A percentile compares a stretch with the other conserved stretches of the same genome.
These are phyloP conservation scores for Penicillium sp. DNA, from an alignment of 2,329 filamentous ascomycete species.

Conservation along the genomic window DNA sequence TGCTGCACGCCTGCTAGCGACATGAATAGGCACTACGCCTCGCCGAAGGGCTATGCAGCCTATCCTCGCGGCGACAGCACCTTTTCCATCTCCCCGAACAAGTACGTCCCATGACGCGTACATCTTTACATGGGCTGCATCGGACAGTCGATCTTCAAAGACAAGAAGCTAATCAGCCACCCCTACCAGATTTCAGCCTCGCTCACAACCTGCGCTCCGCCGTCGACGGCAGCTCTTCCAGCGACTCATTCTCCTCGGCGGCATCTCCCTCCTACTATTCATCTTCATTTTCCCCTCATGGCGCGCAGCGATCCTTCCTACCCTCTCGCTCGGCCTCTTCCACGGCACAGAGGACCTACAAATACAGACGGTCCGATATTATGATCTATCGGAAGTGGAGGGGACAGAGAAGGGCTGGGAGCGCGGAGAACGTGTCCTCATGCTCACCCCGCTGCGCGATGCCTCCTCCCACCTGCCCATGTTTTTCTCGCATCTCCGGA, in stretches of 20 bases:
- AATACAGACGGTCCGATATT: slow-evolving; percentile 94
- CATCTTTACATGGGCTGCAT: not conserved
- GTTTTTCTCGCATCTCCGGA: slow-evolving; percentile 97
- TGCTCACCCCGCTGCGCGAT: slow-evolving; percentile 92
- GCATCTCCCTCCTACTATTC: slow-evolving; percentile 59
- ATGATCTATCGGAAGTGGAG: slow-evolving; percentile 87
- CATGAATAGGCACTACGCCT: slow-evolving; percentile 80
- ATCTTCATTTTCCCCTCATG: slow-evolving; percentile 76
- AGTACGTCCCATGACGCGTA: slow-evolving; percentile 54
- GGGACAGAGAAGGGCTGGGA: slow-evolving; percentile 94
- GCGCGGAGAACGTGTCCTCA: slow-evolving; percentile 86
- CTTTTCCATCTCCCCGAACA: slow-evolving; percentile 85
- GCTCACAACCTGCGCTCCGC: slow-evolving; percentile 69
- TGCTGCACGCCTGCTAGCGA: slow-evolving; percentile 54
- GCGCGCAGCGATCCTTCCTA: slow-evolving; percentile 59
- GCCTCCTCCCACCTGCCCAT: slow-evolving; percentile 88
- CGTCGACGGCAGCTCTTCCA: slow-evolving; percentile 70
- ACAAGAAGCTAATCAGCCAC: not conserved
- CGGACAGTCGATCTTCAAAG: not conserved
- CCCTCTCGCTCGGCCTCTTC: slow-evolving; percentile 68
- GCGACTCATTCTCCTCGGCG: slow-evolving; percentile 60
- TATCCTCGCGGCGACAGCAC: slow-evolving; percentile 69
- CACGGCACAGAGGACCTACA: slow-evolving; percentile 68
- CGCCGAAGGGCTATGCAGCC: slow-evolving; percentile 69
- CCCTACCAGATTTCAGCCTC: slow-evolving; percentile 73